Percentiles rank a stretch among this genome's conserved stretches.
These are phyloP conservation scores for Juglanconis juglandina DNA, from an alignment of 2,329 filamentous ascomycete species.

Conservation along the genomic window DNA sequence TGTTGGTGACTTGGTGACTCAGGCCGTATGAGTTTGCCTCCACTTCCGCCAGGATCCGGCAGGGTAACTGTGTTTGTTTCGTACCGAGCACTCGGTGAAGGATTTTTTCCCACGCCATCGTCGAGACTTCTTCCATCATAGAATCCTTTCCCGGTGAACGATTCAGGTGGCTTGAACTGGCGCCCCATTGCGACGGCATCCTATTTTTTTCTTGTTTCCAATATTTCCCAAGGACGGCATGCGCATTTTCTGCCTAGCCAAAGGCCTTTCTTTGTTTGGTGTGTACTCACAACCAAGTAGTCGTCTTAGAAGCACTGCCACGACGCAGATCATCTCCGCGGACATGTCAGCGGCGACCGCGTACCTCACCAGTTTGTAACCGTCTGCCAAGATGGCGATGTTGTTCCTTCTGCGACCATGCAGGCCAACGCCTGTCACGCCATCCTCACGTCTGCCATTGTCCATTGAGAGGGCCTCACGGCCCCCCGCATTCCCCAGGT, in stretches of 20 bases:
- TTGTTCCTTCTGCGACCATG: background rate
- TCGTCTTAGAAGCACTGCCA: too few species aligned
- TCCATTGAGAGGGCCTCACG: background rate
- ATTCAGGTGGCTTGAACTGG: background rate
- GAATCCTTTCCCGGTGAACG: background rate
- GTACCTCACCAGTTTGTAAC: too few species aligned
- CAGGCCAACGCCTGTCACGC: background rate
- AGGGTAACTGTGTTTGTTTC: background rate
- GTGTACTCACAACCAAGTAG: too few species aligned
- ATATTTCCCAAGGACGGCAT: background rate
- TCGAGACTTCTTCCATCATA: background rate
- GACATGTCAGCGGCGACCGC: too few species aligned
- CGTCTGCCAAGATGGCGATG: background rate
- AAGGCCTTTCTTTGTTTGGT: too few species aligned
- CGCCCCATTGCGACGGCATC: background rate
- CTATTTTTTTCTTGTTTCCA: background rate
- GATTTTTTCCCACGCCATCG: background rate
- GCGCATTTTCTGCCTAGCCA: too few species aligned
- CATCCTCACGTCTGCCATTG: background rate
- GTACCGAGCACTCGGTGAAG: background rate
- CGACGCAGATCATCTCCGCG: too few species aligned
- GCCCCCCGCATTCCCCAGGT: conserved; percentile 3
- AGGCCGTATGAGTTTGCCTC: background rate
- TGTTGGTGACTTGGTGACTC: background rate
- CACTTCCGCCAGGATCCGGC: background rate